Percentiles rank a stretch among this genome's conserved stretches.
Conservation (phyloP, 306 rosid genomes). For the Sphenostylis stenocarpa region DNA sequence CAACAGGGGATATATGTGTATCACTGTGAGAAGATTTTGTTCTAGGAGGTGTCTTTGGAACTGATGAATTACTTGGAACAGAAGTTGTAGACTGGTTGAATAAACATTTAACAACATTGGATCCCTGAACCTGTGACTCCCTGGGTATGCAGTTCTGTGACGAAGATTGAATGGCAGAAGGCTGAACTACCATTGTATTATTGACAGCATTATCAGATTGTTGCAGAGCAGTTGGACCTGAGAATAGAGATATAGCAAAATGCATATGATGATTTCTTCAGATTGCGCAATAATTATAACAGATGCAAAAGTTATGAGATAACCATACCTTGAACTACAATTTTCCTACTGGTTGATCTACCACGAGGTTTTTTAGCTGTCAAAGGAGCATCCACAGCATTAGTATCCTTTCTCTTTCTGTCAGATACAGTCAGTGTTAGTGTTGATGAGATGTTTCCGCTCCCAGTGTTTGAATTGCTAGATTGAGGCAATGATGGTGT, state of each 20-base stretch:
- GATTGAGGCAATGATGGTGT: constrained; percentile 44
- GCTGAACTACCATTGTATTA: constrained; percentile 40
- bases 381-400: constrained; percentile 40
- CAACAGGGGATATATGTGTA: constrained; percentile 60
- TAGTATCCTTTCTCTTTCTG: constrained; percentile 64
- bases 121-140: constrained; percentile 49
- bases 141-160: constrained; percentile 38
- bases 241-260: constrained; percentile 21
- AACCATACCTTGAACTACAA: constrained; percentile 44
- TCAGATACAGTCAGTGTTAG: constrained; percentile 36
- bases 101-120: constrained; percentile 74
- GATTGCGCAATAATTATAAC: not conserved
- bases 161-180: constrained; percentile 47
- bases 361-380: constrained; percentile 59
- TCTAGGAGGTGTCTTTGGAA: constrained; percentile 68
- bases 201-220: constrained; percentile 38
- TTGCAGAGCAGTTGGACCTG: constrained; percentile 37
- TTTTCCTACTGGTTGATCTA: constrained; percentile 39
- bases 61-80: constrained; percentile 51
- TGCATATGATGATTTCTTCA: not conserved
- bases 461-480: constrained; percentile 35
- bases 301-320: constrained; percentile 2
- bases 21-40: constrained; percentile 53
- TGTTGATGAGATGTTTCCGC: constrained; percentile 46
- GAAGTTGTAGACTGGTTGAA: constrained; percentile 57